Evolutionary conservation across 2,329 filamentous ascomycete species (phyloP), one percentile per base, ranked within the genome.

Genomic region (Trichoderma sp.): DNA sequence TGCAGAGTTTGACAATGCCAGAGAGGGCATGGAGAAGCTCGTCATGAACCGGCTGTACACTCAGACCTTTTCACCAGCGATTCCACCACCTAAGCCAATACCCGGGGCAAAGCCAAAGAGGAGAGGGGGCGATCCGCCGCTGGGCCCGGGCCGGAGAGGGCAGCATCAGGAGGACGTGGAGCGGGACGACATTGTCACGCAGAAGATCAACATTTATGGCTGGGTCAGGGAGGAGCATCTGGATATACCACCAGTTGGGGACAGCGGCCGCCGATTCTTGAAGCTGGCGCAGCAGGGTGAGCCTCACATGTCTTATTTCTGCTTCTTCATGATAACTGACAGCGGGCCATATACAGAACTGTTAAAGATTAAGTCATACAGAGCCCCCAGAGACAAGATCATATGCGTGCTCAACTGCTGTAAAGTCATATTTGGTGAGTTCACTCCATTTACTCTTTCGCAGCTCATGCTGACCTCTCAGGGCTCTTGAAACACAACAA

Each of bases 111-210:
- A 90, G 75, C 85, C 88, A 26, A 88, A 86, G 77, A 82, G 87
- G 72, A 88, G 88, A 75, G 87, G 88, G 60, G 85, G 84, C 26
- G 90, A 93, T 71, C 82, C 86, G 54, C 83, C 85, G 0, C 83
- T 90, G 77, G 91, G 90, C 0, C 91, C 92, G 0, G 94, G 95
- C n/a, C 84, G 95, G 64, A 85, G 90, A 72, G 95, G 95, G 0
- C 96, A 99, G 74, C 95, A 99, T 74, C 95, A 99, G 76, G 95
- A 99, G 77, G 95, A 99, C 74, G 92, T 99, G 43, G 95, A 99
- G 76, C 86, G 95, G 9, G 95, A 99, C 74, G 93, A 97, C 69
- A 88, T 99, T n/a, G 81, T 99, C 51, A 88, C 93, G 0, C 95
- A 99, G 74, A 99, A 98, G 79, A 93, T 99, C 71, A 89, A 91